Evolutionary conservation across 306 rosid species (phyloP), one percentile per base, ranked within the genome.

Genomic region (Begonia masoniana): DNA sequence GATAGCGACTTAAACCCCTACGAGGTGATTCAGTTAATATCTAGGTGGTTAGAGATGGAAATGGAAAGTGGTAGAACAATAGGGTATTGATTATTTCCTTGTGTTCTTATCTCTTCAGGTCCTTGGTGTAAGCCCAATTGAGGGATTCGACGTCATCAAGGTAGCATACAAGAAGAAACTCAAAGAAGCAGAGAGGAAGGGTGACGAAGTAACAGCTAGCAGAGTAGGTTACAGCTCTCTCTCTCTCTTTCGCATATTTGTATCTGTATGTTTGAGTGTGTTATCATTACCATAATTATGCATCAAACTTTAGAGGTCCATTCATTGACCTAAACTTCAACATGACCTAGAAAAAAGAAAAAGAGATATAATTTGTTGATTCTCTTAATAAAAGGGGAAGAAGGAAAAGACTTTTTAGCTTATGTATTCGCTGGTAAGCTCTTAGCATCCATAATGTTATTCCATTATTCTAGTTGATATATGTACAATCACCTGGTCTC

Each of bases 41-140:
- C n/a, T 3, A 35, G 55, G 48, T 52, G 39, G 39, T 3, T 45
- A 12, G 35, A 36, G 43, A 39, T 24, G 50, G 21, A 12, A 11
- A 52, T 52, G 47, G 17, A 11, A 56, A 17, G 31, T 47, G 41
- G 53, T 52, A 61, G 41, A 51, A 12, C 39, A 26, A 12, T 41
- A 16, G 52, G 17, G 3, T 15, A 15, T 47, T 59, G 35, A 62
- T 43, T 52, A 46, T 45, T 56, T 54, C 19, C 10, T 41, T 64
- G 49, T 64, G 57, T 49, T 57, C 41, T 43, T 12, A 48, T 63
- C 51, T 17, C 26, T 43, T 46, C 62, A 91, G 99, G 88, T 83
- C 64, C 75, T 91, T 16, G 96, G 99, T 60, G 99, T 83, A 53
- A 86, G 75, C 66, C 88, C 94, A 17, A 67, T 86, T 39, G 96